A percentile compares a stretch with the other conserved stretches of the same genome.
phyloP scores from a whole-genome alignment of 2,329 filamentous ascomycete genomes.

The Penicillium sp. region DNA sequence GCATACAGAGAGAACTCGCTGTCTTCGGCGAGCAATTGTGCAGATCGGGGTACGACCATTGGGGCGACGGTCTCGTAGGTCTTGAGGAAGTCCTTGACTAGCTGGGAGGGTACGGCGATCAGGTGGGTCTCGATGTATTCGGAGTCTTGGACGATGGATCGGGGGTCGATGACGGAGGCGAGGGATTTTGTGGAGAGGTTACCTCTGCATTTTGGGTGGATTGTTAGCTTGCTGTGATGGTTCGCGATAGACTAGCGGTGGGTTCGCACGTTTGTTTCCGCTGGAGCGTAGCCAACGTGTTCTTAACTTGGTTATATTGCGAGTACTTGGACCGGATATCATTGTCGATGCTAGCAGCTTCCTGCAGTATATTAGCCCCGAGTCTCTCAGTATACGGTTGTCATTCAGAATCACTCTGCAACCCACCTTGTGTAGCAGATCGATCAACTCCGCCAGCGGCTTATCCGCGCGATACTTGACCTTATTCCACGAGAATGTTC shows the following conservation, averaged over 20 bases:
- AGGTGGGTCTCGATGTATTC: slow-evolving; percentile 98
- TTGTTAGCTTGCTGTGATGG: slow-evolving; percentile 1
- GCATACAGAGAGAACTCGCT: slow-evolving; percentile 88
- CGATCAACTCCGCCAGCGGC: slow-evolving; percentile 83
- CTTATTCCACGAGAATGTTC: slow-evolving; percentile 93
- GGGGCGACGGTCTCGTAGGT: slow-evolving; percentile 85
- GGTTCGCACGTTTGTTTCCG: slow-evolving; percentile 79
- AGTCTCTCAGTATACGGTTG: too few species aligned
- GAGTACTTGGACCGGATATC: slow-evolving; percentile 94
- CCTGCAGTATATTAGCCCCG: slow-evolving; percentile 57
- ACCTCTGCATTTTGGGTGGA: slow-evolving; percentile 61
- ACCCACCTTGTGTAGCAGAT: slow-evolving; percentile 81
- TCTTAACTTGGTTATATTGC: slow-evolving; percentile 92
- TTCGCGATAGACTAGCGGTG: not conserved
- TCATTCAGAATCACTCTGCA: not conserved
- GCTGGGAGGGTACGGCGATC: slow-evolving; percentile 79
- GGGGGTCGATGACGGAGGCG: slow-evolving; percentile 82
- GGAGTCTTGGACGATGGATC: slow-evolving; percentile 81
- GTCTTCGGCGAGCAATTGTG: slow-evolving; percentile 78
- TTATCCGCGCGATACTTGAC: slow-evolving; percentile 96
- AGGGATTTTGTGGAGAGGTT: slow-evolving; percentile 95
- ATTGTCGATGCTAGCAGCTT: slow-evolving; percentile 89
- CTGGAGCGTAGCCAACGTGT: slow-evolving; percentile 78
- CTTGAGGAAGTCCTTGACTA: slow-evolving; percentile 85
- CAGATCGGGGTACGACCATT: slow-evolving; percentile 93